phyloP scores from a whole-genome alignment of 805 yeast genomes.

The Candida oleophila region DNA sequence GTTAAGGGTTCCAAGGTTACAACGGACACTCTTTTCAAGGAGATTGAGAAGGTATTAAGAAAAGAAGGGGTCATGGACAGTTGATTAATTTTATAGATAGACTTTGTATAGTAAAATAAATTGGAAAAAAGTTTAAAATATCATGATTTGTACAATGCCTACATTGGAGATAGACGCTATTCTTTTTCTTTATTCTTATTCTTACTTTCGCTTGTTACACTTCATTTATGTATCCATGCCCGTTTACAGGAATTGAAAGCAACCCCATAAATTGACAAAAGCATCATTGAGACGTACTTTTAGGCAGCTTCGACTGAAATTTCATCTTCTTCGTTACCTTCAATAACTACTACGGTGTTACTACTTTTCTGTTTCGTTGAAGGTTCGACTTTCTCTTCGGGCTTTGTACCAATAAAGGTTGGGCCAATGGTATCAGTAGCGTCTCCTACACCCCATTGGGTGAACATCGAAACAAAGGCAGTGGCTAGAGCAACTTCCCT shows the following conservation, averaged over 20 bases:
- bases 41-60: conserved; percentile 61
- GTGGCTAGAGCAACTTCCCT: conserved; percentile 57
- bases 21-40: conserved; percentile 56
- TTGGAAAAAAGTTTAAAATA: neutral
- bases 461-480: conserved; percentile 59
- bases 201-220: neutral
- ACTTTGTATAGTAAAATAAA: neutral
- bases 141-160: no score
- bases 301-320: conserved; percentile 5
- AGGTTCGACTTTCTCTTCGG: conserved; percentile 16
- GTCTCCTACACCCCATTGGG: conserved; percentile 65
- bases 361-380: conserved; percentile 21
- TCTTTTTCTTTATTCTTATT: no score
- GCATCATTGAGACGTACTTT: no score
- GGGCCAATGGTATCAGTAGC: conserved; percentile 56
- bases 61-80: conserved; percentile 60
- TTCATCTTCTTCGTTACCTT: conserved; percentile 8
- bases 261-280: neutral
- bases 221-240: neutral
- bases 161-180: no score
- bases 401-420: conserved; percentile 26
- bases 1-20: conserved; percentile 66
- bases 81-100: conserved; percentile 3
- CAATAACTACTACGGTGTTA: conserved; percentile 8
- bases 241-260: neutral